Evolutionary conservation across 2,329 filamentous ascomycete species (phyloP), one percentile per base, ranked within the genome.

Genomic region (Penicillium sp.): DNA sequence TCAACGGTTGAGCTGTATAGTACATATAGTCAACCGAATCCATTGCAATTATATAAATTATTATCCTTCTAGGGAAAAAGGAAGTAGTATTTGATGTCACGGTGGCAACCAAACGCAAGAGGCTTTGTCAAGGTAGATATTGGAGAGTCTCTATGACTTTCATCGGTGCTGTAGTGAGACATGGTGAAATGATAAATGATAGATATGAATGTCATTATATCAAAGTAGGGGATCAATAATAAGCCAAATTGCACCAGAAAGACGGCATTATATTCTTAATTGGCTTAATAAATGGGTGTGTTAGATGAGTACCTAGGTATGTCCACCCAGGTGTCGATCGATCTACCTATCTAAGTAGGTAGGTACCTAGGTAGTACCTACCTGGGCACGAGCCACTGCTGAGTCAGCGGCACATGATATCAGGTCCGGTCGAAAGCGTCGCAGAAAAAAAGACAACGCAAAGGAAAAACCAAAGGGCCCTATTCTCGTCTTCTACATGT

Each of bases 321-420:
- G 15, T 17, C 19, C 13, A 22, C 22, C 22, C 2, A 31, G 12
- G 2, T 33, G 15, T 45, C 22, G 43, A 45, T 46, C 33, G 43
- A 45, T 46, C 33, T 34, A 7, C 22, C 22, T 24, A 24, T 6
- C 22, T 24, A 7, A 6, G 22, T 2, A 24, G 6, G 6, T 7
- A 7, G 22, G 22, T n/a, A n/a, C n/a, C n/a, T 17, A 17, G 17
- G 17, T 17, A 17, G 17, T 17, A 2, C 17, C 17, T 3, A 26
- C 24, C 24, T 26, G 8, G 22, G 40, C 47, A 49, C 47, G 47
- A 41, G 48, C 48, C 48, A 50, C 48, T 9, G 55, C 48, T 61
- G 56, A 61, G 48, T 61, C 56, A 61, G 35, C 57, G 19, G 59
- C 58, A 61, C 58, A 61, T 61, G 58, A 61, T 61, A 61, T 61